These are phyloP conservation scores for Angophora floribunda DNA, from an alignment of 345 rosid species.

Conservation along the genomic window DNA sequence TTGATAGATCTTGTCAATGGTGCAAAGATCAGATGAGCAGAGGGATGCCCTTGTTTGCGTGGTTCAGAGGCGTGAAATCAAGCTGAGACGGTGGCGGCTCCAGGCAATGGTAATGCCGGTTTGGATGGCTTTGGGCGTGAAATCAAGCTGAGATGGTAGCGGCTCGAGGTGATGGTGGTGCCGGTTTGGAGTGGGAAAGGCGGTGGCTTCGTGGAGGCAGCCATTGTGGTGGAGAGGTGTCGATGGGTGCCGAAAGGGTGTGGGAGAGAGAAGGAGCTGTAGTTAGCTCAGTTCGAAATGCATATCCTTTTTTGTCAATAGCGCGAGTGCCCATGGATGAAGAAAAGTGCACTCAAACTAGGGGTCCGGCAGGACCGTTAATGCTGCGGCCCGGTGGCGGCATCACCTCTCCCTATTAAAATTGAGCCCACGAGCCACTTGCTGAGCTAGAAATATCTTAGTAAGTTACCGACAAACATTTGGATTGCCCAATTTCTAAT, in stretches of 20 bases:
- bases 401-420: too few species aligned
- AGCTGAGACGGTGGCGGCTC: neutral
- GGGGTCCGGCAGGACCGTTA: neutral
- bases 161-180: neutral
- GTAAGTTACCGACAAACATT: neutral
- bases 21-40: neutral
- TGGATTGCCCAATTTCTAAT: neutral
- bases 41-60: neutral
- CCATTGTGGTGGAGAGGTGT: neutral
- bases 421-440: neutral
- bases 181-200: neutral
- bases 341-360: neutral
- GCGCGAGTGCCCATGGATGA: neutral
- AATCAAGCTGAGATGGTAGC: neutral
- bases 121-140: neutral
- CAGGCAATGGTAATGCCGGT: neutral
- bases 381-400: too few species aligned
- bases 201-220: neutral
- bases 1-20: neutral
- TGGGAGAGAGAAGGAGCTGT: neutral
- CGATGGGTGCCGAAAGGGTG: neutral
- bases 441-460: neutral
- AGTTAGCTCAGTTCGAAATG: neutral
- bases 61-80: neutral
- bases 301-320: neutral